Percentiles rank a stretch among this genome's conserved stretches.
phyloP scores from a whole-genome alignment of 441 rosid genomes.

The Euphorbia corollata region DNA sequence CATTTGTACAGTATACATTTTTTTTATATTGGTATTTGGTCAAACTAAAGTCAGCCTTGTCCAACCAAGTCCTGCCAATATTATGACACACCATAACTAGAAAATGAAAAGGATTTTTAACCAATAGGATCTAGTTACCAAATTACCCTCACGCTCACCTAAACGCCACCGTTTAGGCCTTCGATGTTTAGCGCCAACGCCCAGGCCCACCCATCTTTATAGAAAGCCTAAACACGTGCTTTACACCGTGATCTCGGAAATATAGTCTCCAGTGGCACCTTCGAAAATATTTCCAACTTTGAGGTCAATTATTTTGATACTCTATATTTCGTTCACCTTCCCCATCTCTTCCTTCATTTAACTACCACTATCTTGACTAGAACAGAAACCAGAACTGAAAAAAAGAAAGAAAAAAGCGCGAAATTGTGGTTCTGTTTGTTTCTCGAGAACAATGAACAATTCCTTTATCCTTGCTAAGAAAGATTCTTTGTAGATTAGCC shows the following conservation, averaged over 20 bases:
- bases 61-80: conserved; percentile 2
- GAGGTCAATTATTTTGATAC: conserved; percentile 22
- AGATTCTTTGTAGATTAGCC: not conserved
- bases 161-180: conserved; percentile 5
- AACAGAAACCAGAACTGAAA: not conserved
- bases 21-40: conserved; percentile 12
- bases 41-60: conserved; percentile 8
- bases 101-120: no score
- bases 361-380: conserved; percentile 22
- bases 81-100: not conserved
- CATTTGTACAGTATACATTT: no score
- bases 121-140: not conserved
- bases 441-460: conserved; percentile 26
- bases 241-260: conserved; percentile 42
- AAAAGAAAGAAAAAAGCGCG: conserved; percentile 15
- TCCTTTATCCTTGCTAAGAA: not conserved
- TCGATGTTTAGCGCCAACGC: not conserved
- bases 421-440: conserved; percentile 19
- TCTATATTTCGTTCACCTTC: conserved; percentile 24
- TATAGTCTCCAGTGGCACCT: conserved; percentile 28
- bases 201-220: conserved; percentile 19
- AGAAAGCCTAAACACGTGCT: conserved; percentile 57
- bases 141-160: not conserved
- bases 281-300: conserved; percentile 19
- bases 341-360: conserved; percentile 23